Conservation (phyloP, 1,139 yeast species). For the Geotrichum candidum region DNA sequence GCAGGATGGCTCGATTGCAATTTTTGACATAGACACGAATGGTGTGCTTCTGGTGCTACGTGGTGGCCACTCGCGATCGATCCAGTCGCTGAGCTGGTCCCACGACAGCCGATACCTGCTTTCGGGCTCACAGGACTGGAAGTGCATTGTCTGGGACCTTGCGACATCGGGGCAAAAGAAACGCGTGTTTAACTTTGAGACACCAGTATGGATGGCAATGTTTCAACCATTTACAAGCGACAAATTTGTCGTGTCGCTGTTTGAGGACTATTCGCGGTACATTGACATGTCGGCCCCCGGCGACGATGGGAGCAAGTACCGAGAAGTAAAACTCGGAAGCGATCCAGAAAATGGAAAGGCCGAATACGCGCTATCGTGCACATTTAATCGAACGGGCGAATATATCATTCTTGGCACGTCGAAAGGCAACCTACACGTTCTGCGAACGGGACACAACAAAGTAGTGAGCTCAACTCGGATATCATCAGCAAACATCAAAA, state of each 20-base stretch:
- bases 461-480: slow-evolving; percentile 50
- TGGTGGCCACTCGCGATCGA: slow-evolving; percentile 60
- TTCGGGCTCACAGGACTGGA: slow-evolving; percentile 83
- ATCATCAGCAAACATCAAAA: slow-evolving; percentile 67
- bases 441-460: slow-evolving; percentile 24
- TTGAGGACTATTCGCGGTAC: slow-evolving; percentile 32
- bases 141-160: slow-evolving; percentile 76
- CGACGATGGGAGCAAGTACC: neutral
- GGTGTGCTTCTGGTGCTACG: slow-evolving; percentile 49
- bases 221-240: slow-evolving; percentile 49
- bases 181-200: slow-evolving; percentile 47
- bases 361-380: slow-evolving; percentile 32
- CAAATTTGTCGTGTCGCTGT: slow-evolving; percentile 45
- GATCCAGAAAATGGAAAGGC: slow-evolving; percentile 5
- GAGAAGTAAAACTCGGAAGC: neutral
- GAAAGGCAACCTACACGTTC: slow-evolving; percentile 66
- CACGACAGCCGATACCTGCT: slow-evolving; percentile 63
- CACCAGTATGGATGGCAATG: slow-evolving; percentile 66
- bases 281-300: slow-evolving; percentile 25
- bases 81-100: slow-evolving; percentile 78
- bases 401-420: slow-evolving; percentile 70
- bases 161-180: slow-evolving; percentile 40
- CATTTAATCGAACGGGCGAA: slow-evolving; percentile 44
- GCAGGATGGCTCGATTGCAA: slow-evolving; percentile 68
- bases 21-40: slow-evolving; percentile 70